Percentiles rank a stretch among this genome's conserved stretches.
Conservation (phyloP, 2,329 filamentous ascomycete species). For the Fusarium sp. region DNA sequence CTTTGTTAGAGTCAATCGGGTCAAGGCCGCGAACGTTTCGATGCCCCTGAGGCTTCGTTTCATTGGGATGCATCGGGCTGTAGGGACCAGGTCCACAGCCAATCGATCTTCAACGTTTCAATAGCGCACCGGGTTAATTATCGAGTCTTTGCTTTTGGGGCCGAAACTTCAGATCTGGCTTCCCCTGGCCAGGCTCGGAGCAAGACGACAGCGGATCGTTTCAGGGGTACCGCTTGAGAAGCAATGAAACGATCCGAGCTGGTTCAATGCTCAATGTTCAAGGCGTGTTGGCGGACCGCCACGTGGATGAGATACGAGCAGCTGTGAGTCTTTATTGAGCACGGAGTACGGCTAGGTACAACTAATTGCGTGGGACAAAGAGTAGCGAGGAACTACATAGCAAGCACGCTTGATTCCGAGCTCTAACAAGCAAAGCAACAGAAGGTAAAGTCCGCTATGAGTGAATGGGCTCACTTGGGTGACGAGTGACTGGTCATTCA, state of each 20-base stretch:
- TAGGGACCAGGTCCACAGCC: slow-evolving; percentile 35
- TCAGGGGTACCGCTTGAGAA: slow-evolving; percentile 32
- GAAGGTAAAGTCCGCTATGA: not conserved
- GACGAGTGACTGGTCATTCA: slow-evolving; percentile 7
- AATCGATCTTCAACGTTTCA: slow-evolving; percentile 46
- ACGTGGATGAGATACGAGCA: slow-evolving; percentile 43
- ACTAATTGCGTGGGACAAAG: slow-evolving; percentile 23
- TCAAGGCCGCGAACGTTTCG: slow-evolving; percentile 32
- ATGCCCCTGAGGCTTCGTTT: slow-evolving; percentile 42
- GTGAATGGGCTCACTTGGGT: not conserved
- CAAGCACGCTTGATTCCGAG: slow-evolving; percentile 12
- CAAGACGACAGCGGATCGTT: slow-evolving; percentile 23
- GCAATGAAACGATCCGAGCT: slow-evolving; percentile 34
- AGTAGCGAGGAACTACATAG: slow-evolving; percentile 18
- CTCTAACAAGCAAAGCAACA: not conserved
- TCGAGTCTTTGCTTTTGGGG: slow-evolving; percentile 42
- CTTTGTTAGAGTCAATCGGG: slow-evolving; percentile 30
- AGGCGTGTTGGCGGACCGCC: slow-evolving; percentile 35
- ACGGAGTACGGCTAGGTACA: not conserved
- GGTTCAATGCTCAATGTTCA: slow-evolving; percentile 2
- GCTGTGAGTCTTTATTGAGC: slow-evolving; percentile 3
- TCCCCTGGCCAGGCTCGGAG: slow-evolving; percentile 26
- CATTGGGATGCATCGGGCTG: slow-evolving; percentile 41
- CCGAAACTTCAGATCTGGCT: slow-evolving; percentile 31
- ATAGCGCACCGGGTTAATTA: slow-evolving; percentile 32